phyloP scores from a whole-genome alignment of 2,329 filamentous ascomycete species.

The Epichloe baconii region DNA sequence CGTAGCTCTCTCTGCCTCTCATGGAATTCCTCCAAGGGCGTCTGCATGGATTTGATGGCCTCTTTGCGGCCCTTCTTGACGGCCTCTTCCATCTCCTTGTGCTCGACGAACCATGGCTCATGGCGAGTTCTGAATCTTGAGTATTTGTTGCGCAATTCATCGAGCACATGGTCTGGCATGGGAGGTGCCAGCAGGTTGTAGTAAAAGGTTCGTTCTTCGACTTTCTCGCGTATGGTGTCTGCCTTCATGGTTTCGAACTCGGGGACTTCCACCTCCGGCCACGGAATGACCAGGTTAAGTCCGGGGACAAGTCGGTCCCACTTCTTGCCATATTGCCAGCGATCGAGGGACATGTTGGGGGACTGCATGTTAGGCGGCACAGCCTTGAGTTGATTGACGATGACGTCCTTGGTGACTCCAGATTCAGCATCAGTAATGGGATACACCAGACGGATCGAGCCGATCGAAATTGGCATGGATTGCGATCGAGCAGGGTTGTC shows the following conservation, averaged over 20 bases:
- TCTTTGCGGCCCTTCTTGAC: constrained; percentile 24
- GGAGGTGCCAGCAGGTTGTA: constrained; percentile 68
- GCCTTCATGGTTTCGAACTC: constrained; percentile 38
- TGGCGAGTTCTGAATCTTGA: constrained; percentile 71
- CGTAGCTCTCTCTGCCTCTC: constrained; percentile 37
- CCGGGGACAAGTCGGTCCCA: constrained; percentile 53
- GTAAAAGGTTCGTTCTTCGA: constrained; percentile 64
- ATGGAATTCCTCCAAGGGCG: constrained; percentile 47
- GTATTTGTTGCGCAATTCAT: constrained; percentile 78
- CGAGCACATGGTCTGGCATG: constrained; percentile 64
- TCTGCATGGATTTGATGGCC: constrained; percentile 29
- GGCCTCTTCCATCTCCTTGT: constrained; percentile 47
- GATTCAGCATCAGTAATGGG: constrained; percentile 55
- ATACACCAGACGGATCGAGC: constrained; percentile 68
- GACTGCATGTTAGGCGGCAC: constrained; percentile 34
- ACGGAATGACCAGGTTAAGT: constrained; percentile 61
- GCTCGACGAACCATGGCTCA: constrained; percentile 56
- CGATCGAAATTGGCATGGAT: constrained; percentile 45
- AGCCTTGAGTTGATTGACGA: constrained; percentile 59
- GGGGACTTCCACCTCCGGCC: constrained; percentile 46
- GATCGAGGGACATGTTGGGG: constrained; percentile 27
- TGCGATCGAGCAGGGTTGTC: constrained; percentile 17
- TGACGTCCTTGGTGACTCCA: constrained; percentile 54
- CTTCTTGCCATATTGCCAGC: constrained; percentile 27
- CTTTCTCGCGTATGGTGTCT: constrained; percentile 66